Evolutionary conservation across 2,329 filamentous ascomycete genomes (phyloP).

Genomic region (Trichoderma atrobrunneum): DNA sequence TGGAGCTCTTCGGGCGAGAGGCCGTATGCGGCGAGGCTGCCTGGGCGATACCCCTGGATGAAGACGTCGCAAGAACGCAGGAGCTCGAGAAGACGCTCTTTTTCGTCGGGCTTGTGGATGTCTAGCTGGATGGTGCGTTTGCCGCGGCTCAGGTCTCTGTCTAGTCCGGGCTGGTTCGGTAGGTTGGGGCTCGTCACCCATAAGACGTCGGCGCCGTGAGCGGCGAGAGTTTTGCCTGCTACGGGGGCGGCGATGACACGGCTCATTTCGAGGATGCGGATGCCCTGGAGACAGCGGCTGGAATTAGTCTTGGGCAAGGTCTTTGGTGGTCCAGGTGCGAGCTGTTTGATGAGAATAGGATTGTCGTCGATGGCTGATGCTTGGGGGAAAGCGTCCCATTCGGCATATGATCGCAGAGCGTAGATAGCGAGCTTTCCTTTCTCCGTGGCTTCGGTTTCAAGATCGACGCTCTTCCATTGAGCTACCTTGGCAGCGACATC

Average conservation of each 20-base stretch:
- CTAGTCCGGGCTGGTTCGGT: conserved; percentile 63
- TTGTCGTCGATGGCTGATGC: conserved; percentile 42
- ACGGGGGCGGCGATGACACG: conserved; percentile 70
- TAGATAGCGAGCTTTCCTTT: conserved; percentile 44
- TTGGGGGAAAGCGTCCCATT: conserved; percentile 53
- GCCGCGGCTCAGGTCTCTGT: conserved; percentile 64
- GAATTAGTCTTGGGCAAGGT: background rate
- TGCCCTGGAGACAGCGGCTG: conserved; percentile 46
- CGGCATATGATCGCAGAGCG: conserved; percentile 45
- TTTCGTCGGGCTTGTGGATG: conserved; percentile 48
- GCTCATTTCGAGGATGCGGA: conserved; percentile 69
- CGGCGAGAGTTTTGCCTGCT: conserved; percentile 64
- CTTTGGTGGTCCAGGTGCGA: conserved; percentile 25
- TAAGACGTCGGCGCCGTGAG: conserved; percentile 68
- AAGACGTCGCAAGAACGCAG: conserved; percentile 61
- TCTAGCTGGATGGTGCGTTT: conserved; percentile 63
- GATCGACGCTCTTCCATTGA: conserved; percentile 43
- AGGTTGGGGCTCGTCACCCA: conserved; percentile 64
- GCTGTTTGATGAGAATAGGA: conserved; percentile 44
- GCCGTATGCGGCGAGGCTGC: conserved; percentile 43
- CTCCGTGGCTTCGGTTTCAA: conserved; percentile 45
- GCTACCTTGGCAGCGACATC: conserved; percentile 39
- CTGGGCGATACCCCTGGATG: conserved; percentile 63
- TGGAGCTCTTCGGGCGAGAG: conserved; percentile 36
- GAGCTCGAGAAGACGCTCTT: conserved; percentile 52